These are phyloP conservation scores for Carex scoparia DNA, from an alignment of 176 grass and related monocot genomes.

Conservation along the genomic window DNA sequence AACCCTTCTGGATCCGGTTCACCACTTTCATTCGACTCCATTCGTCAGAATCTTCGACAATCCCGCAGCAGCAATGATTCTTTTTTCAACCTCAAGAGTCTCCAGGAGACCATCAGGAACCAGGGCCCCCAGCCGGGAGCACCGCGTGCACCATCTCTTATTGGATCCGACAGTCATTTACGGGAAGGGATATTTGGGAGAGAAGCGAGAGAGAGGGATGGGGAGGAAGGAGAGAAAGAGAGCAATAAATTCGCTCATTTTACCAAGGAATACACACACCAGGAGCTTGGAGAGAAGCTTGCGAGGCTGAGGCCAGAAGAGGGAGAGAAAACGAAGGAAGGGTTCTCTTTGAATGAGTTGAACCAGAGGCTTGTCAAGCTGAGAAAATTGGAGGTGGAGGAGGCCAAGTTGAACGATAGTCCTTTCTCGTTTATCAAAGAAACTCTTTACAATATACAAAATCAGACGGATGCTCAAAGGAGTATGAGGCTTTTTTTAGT, in stretches of 20 bases:
- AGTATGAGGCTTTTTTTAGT: background rate
- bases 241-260: slow-evolving; percentile 23
- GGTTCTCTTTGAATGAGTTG: slow-evolving; percentile 69
- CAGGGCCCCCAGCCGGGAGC: background rate
- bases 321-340: slow-evolving; percentile 34
- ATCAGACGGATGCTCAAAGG: slow-evolving; percentile 2
- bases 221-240: background rate
- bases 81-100: background rate
- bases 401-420: background rate
- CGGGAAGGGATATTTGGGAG: background rate
- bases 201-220: slow-evolving; percentile 18
- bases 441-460: background rate
- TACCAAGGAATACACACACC: slow-evolving; percentile 30
- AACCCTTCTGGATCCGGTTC: background rate
- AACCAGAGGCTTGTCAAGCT: slow-evolving; percentile 67
- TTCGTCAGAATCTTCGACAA: slow-evolving; percentile 20
- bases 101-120: slow-evolving; percentile 2
- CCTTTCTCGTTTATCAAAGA: background rate
- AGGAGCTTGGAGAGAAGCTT: slow-evolving; percentile 68
- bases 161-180: background rate
- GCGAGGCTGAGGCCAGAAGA: slow-evolving; percentile 41
- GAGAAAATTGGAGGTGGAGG: slow-evolving; percentile 39
- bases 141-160: background rate
- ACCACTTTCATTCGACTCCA: background rate
- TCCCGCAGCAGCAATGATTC: background rate